Evolutionary conservation across 2,329 filamentous ascomycete species (phyloP).

Genomic region (Colletotrichum sublineola): DNA sequence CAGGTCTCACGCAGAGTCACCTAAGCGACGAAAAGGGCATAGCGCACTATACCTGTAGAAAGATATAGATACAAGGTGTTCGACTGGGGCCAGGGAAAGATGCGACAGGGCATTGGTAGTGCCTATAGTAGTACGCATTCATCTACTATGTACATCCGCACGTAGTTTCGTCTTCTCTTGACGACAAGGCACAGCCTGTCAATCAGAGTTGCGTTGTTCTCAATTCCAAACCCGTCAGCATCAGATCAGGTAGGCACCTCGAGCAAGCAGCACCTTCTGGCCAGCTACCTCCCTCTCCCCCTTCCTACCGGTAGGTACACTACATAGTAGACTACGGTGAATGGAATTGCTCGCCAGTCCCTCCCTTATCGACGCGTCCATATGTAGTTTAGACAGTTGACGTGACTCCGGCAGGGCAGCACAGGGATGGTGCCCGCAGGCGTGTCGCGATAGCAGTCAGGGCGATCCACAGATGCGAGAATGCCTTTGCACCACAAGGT

Average conservation of each 20-base stretch:
- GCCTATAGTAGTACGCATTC: too few relatives aligned
- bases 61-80: neutral
- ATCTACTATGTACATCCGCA: neutral
- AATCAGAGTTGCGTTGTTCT: neutral
- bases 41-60: neutral
- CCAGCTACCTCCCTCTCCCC: neutral
- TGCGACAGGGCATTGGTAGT: neutral
- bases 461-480: constrained; percentile 31
- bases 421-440: constrained; percentile 26
- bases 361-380: constrained; percentile 27
- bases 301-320: neutral
- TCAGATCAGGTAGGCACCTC: neutral
- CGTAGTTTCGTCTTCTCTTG: neutral
- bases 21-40: neutral
- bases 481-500: constrained; percentile 34
- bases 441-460: constrained; percentile 6
- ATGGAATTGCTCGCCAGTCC: neutral
- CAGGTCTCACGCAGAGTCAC: neutral
- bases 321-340: neutral
- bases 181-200: neutral
- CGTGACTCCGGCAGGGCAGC: neutral
- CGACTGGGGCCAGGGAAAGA: neutral
- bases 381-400: neutral
- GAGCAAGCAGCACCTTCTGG: neutral
- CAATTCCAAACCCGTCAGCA: neutral